These are phyloP conservation scores for Tulasnella sp. DNA, from an alignment of 768 basidiomycete genomes.

Conservation along the genomic window DNA sequence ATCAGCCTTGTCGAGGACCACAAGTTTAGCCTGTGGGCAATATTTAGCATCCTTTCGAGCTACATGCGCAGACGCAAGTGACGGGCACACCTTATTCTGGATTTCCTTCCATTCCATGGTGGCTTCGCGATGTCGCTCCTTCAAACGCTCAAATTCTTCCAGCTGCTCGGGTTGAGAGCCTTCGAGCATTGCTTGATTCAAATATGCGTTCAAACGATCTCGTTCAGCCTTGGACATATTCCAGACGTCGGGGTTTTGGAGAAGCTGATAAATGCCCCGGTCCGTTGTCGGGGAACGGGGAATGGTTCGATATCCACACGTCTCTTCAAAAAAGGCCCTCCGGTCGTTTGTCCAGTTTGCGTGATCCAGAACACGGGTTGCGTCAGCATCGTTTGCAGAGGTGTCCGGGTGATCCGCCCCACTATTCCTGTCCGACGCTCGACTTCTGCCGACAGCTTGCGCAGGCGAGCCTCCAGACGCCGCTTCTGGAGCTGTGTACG, in stretches of 20 bases:
- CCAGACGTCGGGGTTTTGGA: slow-evolving; percentile 47
- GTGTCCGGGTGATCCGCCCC: background rate
- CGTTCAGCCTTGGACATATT: slow-evolving; percentile 53
- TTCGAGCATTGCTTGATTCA: slow-evolving; percentile 46
- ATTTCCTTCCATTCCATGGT: slow-evolving; percentile 42
- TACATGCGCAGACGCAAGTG: background rate
- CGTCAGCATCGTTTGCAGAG: background rate
- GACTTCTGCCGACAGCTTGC: background rate
- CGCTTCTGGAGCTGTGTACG: background rate
- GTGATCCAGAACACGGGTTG: background rate
- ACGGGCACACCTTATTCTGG: slow-evolving; percentile 49
- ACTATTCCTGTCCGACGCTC: background rate
- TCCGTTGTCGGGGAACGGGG: slow-evolving; percentile 41
- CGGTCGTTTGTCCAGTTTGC: background rate
- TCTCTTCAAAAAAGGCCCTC: background rate
- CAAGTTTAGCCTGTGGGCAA: slow-evolving; percentile 50
- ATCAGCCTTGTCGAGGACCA: slow-evolving; percentile 52
- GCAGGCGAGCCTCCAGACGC: background rate
- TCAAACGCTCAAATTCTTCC: slow-evolving; percentile 47
- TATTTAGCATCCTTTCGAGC: background rate
- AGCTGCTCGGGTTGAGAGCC: slow-evolving; percentile 37
- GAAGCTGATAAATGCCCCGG: slow-evolving; percentile 41
- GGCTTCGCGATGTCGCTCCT: slow-evolving; percentile 45
- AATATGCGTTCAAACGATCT: slow-evolving; percentile 43
- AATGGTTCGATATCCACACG: slow-evolving; percentile 37